Evolutionary conservation across 352 stramenopile genomes (phyloP).

Genomic region (Blastocystis sp.): DNA sequence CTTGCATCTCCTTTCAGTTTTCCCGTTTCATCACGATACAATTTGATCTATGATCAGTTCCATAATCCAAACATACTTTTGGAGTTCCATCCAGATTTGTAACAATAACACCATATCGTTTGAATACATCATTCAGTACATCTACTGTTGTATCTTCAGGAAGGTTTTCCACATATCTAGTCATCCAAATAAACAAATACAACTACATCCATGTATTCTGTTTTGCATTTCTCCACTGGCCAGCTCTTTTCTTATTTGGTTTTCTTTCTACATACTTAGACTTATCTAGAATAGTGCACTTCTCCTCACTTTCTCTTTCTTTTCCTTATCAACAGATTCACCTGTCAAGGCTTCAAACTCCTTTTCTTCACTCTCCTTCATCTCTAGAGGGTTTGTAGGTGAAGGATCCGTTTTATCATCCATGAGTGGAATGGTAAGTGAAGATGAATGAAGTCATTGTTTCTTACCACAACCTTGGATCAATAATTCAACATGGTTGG

Average conservation of each 20-base stretch:
- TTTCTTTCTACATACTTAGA: not conserved
- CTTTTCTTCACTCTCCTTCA: conserved; percentile 3
- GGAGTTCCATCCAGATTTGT: conserved; percentile 53
- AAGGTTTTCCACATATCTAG: conserved; percentile 59
- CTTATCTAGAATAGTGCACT: not conserved
- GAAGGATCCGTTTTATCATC: not conserved
- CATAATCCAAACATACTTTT: not conserved
- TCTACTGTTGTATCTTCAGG: conserved; percentile 52
- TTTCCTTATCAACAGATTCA: not conserved
- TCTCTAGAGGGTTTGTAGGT: not conserved
- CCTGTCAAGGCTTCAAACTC: conserved; percentile 11
- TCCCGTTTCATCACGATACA: conserved; percentile 56
- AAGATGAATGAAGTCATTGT: too few species aligned
- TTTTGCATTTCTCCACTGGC: conserved; percentile 39
- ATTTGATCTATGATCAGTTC: conserved; percentile 41
- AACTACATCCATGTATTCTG: conserved; percentile 50
- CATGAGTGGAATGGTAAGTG: not conserved
- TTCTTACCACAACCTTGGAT: too few species aligned
- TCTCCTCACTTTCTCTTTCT: conserved; percentile 24
- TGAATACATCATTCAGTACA: conserved; percentile 56
- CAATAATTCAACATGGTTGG: too few species aligned
- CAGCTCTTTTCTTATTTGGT: conserved; percentile 36
- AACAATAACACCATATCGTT: conserved; percentile 59
- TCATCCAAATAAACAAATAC: not conserved
- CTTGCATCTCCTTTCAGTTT: conserved; percentile 56